Conservation (phyloP, 2,329 filamentous ascomycete species). For the Microdochium bolleyi region DNA sequence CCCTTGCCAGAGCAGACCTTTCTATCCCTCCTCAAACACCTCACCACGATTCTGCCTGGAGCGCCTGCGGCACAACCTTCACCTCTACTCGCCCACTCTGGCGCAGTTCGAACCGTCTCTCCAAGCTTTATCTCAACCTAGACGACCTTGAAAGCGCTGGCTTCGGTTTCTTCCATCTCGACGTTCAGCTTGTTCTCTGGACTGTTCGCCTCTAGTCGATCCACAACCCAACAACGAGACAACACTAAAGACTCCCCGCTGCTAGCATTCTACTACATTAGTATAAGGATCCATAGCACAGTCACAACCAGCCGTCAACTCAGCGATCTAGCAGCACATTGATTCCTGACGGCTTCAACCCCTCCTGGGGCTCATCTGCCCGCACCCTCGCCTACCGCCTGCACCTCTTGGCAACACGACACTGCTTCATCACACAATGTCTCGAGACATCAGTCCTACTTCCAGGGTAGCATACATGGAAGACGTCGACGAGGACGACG, state of each 20-base stretch:
- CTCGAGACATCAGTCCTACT: not conserved
- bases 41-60: not conserved
- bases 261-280: not conserved
- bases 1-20: not conserved
- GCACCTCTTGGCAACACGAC: not conserved
- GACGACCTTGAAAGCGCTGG: too few relatives aligned
- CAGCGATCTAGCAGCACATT: not conserved
- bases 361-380: not conserved
- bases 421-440: slow-evolving; percentile 4
- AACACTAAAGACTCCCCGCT: not conserved
- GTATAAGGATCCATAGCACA: too few relatives aligned
- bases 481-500: slow-evolving; percentile 42
- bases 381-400: not conserved
- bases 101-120: not conserved
- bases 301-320: too few relatives aligned
- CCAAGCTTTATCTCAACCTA: too few relatives aligned
- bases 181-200: not conserved
- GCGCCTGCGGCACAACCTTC: too few relatives aligned
- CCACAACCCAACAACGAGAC: not conserved
- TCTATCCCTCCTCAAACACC: not conserved
- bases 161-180: not conserved
- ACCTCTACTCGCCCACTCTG: too few relatives aligned
- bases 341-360: not conserved
- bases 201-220: not conserved
- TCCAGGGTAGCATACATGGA: slow-evolving; percentile 34